phyloP scores from a whole-genome alignment of 257 asterid species.

The Salvia miltiorrhiza region DNA sequence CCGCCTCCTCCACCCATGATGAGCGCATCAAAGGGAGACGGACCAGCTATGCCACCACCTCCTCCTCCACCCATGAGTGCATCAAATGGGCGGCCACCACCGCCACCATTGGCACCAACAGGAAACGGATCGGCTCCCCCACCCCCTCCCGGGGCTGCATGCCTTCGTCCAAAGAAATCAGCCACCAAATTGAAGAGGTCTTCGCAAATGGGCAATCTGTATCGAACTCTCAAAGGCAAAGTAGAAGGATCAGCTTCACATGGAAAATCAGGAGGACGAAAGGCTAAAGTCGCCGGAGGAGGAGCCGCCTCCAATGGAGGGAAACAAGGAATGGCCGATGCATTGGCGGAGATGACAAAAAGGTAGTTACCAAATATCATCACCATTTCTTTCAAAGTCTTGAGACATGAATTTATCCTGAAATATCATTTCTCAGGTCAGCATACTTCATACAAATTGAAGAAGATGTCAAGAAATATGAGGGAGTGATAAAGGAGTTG shows the following conservation, averaged over 20 bases:
- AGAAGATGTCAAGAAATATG: constrained; percentile 66
- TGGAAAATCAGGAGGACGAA: constrained; percentile 48
- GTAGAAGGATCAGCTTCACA: constrained; percentile 70
- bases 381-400: background rate
- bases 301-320: constrained; percentile 50
- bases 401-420: background rate
- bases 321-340: constrained; percentile 95
- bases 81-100: constrained; percentile 35
- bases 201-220: constrained; percentile 83
- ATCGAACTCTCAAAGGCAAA: constrained; percentile 77
- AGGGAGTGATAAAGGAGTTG: constrained; percentile 46
- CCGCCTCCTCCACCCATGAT: constrained; percentile 33
- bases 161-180: constrained; percentile 50
- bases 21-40: background rate
- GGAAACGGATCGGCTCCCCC: constrained; percentile 57
- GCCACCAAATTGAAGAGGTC: constrained; percentile 75
- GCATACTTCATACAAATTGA: constrained; percentile 84
- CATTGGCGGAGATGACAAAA: constrained; percentile 93
- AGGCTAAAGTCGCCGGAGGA: constrained; percentile 44
- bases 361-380: constrained; percentile 34
- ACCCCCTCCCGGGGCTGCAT: constrained; percentile 60
- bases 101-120: constrained; percentile 45
- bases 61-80: constrained; percentile 33
- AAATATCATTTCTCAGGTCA: constrained; percentile 49
- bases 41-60: constrained; percentile 20